These are phyloP conservation scores for Quercus dentata DNA, from an alignment of 306 rosid species.

Conservation along the genomic window DNA sequence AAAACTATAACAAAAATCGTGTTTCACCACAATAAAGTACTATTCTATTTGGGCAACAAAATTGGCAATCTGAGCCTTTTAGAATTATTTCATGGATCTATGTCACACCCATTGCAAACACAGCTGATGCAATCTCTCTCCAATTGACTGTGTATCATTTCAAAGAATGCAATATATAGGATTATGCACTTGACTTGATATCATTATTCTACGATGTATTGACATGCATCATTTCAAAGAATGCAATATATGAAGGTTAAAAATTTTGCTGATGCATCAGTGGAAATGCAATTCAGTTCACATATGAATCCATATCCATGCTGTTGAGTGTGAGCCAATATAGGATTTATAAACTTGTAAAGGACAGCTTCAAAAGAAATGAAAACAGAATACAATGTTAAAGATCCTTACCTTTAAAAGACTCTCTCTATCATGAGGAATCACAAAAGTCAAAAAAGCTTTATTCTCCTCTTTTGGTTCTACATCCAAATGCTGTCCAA, in stretches of 20 bases:
- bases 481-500: constrained; percentile 66
- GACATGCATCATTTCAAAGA: too few relatives aligned
- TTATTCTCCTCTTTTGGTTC: constrained; percentile 72
- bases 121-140: background rate
- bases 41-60: too few relatives aligned
- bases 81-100: too few relatives aligned
- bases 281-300: background rate
- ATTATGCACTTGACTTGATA: background rate
- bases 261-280: background rate
- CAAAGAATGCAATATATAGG: background rate
- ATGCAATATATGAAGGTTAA: too few relatives aligned
- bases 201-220: background rate
- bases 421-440: constrained; percentile 75
- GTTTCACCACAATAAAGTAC: too few relatives aligned
- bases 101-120: background rate
- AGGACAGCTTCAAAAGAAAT: background rate
- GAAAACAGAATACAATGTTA: background rate
- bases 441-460: constrained; percentile 59
- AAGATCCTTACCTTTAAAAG: constrained; percentile 41
- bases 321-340: too few relatives aligned
- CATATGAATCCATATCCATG: background rate
- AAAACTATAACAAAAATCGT: too few relatives aligned
- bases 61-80: too few relatives aligned
- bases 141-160: background rate
- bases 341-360: background rate